Percentiles rank a stretch among this genome's conserved stretches.
These are phyloP conservation scores for Exidia glandulosa DNA, from an alignment of 768 basidiomycete species.

Conservation along the genomic window DNA sequence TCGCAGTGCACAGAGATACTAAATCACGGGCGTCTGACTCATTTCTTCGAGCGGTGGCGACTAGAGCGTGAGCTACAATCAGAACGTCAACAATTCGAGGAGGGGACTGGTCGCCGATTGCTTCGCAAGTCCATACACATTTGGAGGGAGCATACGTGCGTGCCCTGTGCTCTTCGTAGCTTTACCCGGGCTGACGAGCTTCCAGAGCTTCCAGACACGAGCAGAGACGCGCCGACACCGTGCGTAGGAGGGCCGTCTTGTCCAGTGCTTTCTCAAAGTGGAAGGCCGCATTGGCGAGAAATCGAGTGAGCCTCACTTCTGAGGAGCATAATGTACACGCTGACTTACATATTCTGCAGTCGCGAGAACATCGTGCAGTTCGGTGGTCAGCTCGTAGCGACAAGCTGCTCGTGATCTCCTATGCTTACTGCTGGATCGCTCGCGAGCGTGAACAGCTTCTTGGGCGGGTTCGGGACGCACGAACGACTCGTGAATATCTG, in stretches of 20 bases:
- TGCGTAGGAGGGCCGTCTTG: neutral
- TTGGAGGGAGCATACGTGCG: constrained; percentile 54
- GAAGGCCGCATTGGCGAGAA: neutral
- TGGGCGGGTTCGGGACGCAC: constrained; percentile 36
- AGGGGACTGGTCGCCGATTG: constrained; percentile 26
- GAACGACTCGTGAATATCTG: constrained; percentile 37
- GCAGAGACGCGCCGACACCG: neutral
- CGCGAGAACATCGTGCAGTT: neutral
- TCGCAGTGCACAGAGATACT: constrained; percentile 33
- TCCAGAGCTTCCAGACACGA: neutral
- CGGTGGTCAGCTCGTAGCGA: constrained; percentile 34
- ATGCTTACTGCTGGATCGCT: constrained; percentile 58
- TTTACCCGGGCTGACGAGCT: neutral
- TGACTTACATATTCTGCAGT: neutral
- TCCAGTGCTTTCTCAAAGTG: neutral
- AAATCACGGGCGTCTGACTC: constrained; percentile 27
- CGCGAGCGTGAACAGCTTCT: constrained; percentile 51
- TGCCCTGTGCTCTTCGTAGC: neutral
- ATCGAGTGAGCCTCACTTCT: neutral
- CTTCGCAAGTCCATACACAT: constrained; percentile 33
- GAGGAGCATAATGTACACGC: neutral
- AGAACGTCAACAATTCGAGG: constrained; percentile 11
- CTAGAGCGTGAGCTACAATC: constrained; percentile 30
- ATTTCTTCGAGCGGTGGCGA: constrained; percentile 52
- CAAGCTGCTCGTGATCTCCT: constrained; percentile 42